phyloP scores from a whole-genome alignment of 495 filamentous ascomycete species.

The Penicillium fimorum region DNA sequence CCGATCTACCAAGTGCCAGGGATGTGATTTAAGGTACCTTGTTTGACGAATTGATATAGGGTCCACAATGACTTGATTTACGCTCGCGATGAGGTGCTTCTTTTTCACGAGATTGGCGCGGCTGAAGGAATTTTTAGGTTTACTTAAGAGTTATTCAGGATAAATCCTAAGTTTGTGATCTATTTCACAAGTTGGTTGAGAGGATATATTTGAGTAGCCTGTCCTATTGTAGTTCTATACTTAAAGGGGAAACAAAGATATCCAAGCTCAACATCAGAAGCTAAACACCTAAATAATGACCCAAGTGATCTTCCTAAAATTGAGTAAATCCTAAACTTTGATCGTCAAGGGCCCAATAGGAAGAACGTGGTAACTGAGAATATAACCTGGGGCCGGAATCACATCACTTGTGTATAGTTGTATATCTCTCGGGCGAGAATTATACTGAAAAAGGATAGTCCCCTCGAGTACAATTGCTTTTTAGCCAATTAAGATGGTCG shows the following conservation, averaged over 20 bases:
- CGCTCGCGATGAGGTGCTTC: slow-evolving; percentile 31
- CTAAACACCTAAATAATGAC: too few species aligned
- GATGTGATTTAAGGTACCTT: background rate
- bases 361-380: background rate
- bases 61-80: slow-evolving; percentile 30
- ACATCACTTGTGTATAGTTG: too few species aligned
- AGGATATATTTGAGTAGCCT: too few species aligned
- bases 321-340: background rate
- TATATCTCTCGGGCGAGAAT: slow-evolving; percentile 24
- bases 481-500: slow-evolving; percentile 4
- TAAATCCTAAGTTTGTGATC: background rate
- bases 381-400: too few species aligned
- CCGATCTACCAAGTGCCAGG: background rate
- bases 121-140: background rate
- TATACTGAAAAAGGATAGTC: background rate
- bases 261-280: background rate
- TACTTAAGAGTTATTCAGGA: background rate
- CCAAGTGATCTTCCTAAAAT: background rate
- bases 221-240: too few species aligned
- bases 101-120: background rate
- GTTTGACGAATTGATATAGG: slow-evolving; percentile 6
- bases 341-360: background rate
- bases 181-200: background rate
- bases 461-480: slow-evolving; percentile 7
- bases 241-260: background rate